Percentiles rank a stretch among this genome's conserved stretches.
phyloP scores from a whole-genome alignment of 2,329 filamentous ascomycete species.

The Fusarium ramigenum region DNA sequence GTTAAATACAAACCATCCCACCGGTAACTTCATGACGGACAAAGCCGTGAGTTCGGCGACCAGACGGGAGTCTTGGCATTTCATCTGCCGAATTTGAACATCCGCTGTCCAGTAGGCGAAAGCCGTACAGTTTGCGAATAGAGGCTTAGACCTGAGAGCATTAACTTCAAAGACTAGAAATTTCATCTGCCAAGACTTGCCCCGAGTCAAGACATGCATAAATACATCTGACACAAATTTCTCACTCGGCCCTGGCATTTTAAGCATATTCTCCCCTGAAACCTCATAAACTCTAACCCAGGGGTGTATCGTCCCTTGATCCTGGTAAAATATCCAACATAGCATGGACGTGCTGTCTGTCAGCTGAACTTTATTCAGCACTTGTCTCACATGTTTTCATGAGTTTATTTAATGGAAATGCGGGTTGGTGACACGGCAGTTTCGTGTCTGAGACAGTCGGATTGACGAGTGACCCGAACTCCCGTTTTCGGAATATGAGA shows the following conservation, averaged over 20 bases:
- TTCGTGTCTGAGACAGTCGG: background rate
- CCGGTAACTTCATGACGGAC: constrained; percentile 17
- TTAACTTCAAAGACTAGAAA: background rate
- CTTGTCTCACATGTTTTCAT: background rate
- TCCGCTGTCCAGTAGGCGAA: background rate
- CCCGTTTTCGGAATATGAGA: background rate
- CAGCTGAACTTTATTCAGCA: background rate
- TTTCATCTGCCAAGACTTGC: background rate
- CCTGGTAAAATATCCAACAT: background rate
- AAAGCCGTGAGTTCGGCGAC: constrained; percentile 3
- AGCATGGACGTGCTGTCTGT: background rate
- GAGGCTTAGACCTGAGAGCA: background rate
- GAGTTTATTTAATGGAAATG: background rate
- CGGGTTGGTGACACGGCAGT: background rate
- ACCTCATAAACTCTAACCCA: background rate
- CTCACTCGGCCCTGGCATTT: background rate
- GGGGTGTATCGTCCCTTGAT: background rate
- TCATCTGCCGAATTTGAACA: background rate
- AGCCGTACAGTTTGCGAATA: constrained; percentile 8
- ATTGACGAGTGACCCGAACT: background rate
- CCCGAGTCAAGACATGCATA: background rate
- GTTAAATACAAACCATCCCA: constrained; percentile 20
- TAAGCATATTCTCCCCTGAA: constrained; percentile 6
- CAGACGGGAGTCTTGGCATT: background rate
- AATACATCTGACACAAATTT: background rate